Evolutionary conservation across 2,329 filamentous ascomycete genomes (phyloP).

Genomic region (Aspergillus floridensis): DNA sequence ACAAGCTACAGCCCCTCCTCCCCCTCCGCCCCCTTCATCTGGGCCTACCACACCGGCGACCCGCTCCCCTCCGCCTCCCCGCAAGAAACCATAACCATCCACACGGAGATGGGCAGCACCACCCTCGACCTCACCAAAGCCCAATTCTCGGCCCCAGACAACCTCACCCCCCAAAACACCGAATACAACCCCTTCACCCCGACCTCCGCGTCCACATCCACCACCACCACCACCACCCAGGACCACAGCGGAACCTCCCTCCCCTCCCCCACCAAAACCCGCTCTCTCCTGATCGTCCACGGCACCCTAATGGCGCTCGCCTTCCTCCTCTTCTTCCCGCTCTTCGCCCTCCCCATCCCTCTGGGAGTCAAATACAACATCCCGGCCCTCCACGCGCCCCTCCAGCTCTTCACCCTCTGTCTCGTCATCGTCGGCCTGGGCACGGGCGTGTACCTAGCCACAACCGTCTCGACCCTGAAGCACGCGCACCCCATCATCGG

Average conservation of each 20-base stretch:
- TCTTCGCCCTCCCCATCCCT: constrained; percentile 15
- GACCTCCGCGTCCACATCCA: constrained; percentile 12
- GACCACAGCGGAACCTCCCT: no score
- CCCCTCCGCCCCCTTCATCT: constrained; percentile 28
- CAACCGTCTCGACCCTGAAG: constrained; percentile 35
- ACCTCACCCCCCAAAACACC: background rate
- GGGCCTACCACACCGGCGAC: constrained; percentile 25
- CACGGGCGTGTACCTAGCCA: constrained; percentile 52
- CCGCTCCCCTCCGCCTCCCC: constrained; percentile 22
- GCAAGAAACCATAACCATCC: constrained; percentile 19
- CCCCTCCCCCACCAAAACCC: background rate
- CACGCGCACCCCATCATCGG: constrained; percentile 54
- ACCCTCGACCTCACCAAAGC: background rate
- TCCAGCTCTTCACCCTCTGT: constrained; percentile 49
- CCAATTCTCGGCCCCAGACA: constrained; percentile 11
- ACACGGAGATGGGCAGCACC: constrained; percentile 24
- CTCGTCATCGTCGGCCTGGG: constrained; percentile 51
- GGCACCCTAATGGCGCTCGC: constrained; percentile 26
- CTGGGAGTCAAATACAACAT: constrained; percentile 4
- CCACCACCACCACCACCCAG: no score
- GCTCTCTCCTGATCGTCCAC: constrained; percentile 17
- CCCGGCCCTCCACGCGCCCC: constrained; percentile 13
- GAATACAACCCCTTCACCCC: background rate
- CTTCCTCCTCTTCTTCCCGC: constrained; percentile 27
- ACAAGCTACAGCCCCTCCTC: constrained; percentile 15